Evolutionary conservation across 1,284 basidiomycete genomes (phyloP).

Genomic region (Ganoderma lingzhi): DNA sequence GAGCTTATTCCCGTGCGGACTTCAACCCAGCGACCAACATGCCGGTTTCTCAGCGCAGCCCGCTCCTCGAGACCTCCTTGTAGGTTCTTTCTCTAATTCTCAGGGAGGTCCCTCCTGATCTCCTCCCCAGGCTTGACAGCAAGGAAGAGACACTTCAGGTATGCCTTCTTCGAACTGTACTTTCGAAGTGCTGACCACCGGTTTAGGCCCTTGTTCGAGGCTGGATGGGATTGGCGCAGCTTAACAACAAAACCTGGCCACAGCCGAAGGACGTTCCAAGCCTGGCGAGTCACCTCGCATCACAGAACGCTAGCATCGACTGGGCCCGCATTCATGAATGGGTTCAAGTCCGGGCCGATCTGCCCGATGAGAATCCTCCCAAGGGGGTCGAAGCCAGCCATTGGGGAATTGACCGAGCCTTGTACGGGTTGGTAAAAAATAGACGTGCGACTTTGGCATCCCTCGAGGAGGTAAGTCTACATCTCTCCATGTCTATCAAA

Average conservation of each 20-base stretch:
- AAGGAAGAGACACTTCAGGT: not conserved
- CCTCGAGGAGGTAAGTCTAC: not conserved
- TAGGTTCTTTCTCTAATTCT: not conserved
- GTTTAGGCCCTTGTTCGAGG: not conserved
- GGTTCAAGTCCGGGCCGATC: not conserved
- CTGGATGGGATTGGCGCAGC: conserved; percentile 1
- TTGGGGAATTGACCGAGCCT: not conserved
- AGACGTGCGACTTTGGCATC: not conserved
- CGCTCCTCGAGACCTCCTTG: not conserved
- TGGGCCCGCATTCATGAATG: not conserved
- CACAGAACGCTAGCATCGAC: not conserved
- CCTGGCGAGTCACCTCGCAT: not conserved
- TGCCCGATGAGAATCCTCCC: not conserved
- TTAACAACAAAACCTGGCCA: not conserved
- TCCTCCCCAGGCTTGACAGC: not conserved
- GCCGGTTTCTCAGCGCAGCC: not conserved
- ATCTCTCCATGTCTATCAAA: not conserved
- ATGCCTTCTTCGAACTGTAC: not conserved
- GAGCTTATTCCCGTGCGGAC: no score
- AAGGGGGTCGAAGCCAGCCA: not conserved
- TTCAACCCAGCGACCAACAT: no score
- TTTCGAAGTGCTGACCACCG: not conserved
- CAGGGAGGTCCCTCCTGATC: not conserved
- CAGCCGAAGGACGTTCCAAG: not conserved
- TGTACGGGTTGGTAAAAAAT: not conserved